A percentile compares a stretch with the other conserved stretches of the same genome.
Conservation (phyloP, 2,329 filamentous ascomycete species). For the Colletotrichum euphorbiae region DNA sequence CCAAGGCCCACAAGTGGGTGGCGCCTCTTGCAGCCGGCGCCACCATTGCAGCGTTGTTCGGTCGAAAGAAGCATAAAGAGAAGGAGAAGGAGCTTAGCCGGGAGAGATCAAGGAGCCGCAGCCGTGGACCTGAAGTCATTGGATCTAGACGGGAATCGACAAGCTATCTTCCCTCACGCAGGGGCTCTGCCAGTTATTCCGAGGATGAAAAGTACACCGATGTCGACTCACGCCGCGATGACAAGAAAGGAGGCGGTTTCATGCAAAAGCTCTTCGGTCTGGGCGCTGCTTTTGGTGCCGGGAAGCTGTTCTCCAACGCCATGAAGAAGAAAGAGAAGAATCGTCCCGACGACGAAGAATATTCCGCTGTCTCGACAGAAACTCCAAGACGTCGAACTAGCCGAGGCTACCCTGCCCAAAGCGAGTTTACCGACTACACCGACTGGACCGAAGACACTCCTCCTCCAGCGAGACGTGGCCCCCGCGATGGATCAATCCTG, state of each 20-base stretch:
- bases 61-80: conserved; percentile 56
- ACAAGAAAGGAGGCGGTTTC: conserved; percentile 63
- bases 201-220: conserved; percentile 75
- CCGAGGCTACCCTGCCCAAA: conserved; percentile 56
- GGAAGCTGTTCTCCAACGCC: conserved; percentile 69
- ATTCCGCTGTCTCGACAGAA: conserved; percentile 72
- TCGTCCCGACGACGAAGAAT: conserved; percentile 66
- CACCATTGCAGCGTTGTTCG: conserved; percentile 60
- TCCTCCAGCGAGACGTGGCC: conserved; percentile 25
- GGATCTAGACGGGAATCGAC: conserved; percentile 65
- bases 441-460: conserved; percentile 48
- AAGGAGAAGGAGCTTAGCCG: conserved; percentile 54
- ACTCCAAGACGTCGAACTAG: conserved; percentile 64
- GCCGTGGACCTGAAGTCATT: conserved; percentile 60
- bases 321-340: conserved; percentile 64
- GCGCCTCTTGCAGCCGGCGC: conserved; percentile 65
- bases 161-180: conserved; percentile 67
- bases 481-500: conserved; percentile 55
- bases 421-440: conserved; percentile 64
- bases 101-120: conserved; percentile 53
- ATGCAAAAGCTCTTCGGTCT: conserved; percentile 70
- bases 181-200: conserved; percentile 67
- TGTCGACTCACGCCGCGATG: conserved; percentile 48
- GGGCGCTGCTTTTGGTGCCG: conserved; percentile 72
- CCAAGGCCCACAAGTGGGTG: conserved; percentile 58